These are phyloP conservation scores for Candida insectalens DNA, from an alignment of 805 yeast genomes.

Conservation along the genomic window DNA sequence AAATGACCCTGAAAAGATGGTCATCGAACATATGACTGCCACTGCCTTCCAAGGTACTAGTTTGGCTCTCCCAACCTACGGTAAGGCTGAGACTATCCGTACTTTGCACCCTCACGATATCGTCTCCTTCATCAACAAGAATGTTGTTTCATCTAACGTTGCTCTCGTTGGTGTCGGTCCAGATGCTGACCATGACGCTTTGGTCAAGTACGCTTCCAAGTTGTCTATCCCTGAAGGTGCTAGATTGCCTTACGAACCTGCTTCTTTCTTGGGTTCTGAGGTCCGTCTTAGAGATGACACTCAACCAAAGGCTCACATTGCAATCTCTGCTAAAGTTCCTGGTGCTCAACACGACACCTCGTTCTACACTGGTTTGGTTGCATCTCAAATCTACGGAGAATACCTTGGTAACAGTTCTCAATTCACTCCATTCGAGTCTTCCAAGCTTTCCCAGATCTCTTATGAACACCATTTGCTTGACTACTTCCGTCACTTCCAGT, in stretches of 20 bases:
- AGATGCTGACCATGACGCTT: conserved; percentile 55
- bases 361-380: conserved; percentile 65
- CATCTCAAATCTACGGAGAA: conserved; percentile 52
- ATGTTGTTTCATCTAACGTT: conserved; percentile 53
- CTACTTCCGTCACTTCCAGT: conserved; percentile 60
- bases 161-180: conserved; percentile 60
- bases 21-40: conserved; percentile 67
- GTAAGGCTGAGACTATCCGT: conserved; percentile 58
- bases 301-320: conserved; percentile 67
- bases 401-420: conserved; percentile 46
- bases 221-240: conserved; percentile 41
- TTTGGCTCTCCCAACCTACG: conserved; percentile 64
- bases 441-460: conserved; percentile 61
- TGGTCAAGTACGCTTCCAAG: conserved; percentile 57
- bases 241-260: conserved; percentile 35
- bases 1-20: conserved; percentile 42
- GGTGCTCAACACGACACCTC: conserved; percentile 44
- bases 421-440: conserved; percentile 47
- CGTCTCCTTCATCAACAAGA: conserved; percentile 41
- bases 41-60: conserved; percentile 86
- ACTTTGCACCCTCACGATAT: conserved; percentile 53
- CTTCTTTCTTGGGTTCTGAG: conserved; percentile 76
- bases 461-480: conserved; percentile 68
- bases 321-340: conserved; percentile 72
- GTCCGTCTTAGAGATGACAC: conserved; percentile 85